A percentile compares a stretch with the other conserved stretches of the same genome.
Evolutionary conservation across 306 rosid genomes (phyloP).

Genomic region (Castanea crenata): DNA sequence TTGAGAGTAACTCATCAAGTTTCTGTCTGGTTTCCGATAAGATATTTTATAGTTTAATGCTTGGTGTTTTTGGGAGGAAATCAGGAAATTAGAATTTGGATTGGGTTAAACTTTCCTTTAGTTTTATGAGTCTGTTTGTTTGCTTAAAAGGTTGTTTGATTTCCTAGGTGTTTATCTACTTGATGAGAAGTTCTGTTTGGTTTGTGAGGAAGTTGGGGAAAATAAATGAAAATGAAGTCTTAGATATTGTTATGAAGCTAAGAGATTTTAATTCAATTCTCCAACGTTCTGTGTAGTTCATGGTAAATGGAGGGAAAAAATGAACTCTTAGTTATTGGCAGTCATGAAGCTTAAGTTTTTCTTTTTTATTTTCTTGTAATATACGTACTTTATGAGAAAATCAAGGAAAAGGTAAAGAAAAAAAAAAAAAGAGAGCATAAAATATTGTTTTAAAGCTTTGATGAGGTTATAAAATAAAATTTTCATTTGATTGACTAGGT

Average conservation of each 20-base stretch:
- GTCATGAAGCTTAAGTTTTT: background rate
- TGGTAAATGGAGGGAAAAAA: background rate
- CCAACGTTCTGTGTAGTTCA: constrained; percentile 1
- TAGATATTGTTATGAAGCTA: background rate
- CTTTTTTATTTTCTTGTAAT: background rate
- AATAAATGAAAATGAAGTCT: background rate
- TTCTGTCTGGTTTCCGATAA: background rate
- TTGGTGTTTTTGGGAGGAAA: background rate
- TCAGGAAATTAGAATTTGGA: background rate
- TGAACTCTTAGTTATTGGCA: background rate
- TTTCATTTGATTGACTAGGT: background rate
- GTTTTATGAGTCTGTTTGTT: background rate
- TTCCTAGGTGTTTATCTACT: background rate
- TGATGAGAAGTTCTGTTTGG: too few species aligned
- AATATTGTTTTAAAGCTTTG: background rate
- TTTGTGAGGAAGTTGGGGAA: background rate
- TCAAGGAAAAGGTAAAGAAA: background rate
- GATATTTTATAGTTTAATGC: background rate
- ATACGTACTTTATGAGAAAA: background rate
- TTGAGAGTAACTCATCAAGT: background rate
- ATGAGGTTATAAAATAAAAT: background rate
- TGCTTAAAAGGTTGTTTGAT: background rate
- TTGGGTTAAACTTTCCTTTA: too few species aligned
- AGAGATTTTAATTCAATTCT: background rate
- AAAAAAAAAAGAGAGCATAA: background rate